phyloP scores from a whole-genome alignment of 441 rosid species.

The Croton setiger region DNA sequence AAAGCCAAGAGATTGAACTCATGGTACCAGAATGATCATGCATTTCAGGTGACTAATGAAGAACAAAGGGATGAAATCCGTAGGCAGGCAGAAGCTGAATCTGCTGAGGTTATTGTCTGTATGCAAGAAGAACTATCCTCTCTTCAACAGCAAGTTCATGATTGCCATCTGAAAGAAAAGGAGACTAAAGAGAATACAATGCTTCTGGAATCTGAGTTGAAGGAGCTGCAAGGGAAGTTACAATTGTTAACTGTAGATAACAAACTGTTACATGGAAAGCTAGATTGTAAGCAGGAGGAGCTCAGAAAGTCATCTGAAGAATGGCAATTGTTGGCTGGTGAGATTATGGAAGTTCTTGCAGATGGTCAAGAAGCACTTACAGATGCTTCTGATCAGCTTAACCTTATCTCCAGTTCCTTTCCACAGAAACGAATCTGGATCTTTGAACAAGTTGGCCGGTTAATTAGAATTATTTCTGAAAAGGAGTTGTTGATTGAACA shows the following conservation, averaged over 20 bases:
- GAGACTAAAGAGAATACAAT: constrained; percentile 40
- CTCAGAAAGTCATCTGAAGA: constrained; percentile 56
- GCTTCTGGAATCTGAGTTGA: constrained; percentile 51
- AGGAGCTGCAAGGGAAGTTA: constrained; percentile 54
- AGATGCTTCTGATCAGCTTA: constrained; percentile 76
- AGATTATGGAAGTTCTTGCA: constrained; percentile 71
- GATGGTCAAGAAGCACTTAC: constrained; percentile 68
- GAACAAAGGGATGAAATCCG: constrained; percentile 75
- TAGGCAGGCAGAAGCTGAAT: constrained; percentile 91
- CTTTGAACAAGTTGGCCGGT: constrained; percentile 76
- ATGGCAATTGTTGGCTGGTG: constrained; percentile 74
- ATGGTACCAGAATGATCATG: constrained; percentile 62
- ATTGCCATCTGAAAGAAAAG: constrained; percentile 67
- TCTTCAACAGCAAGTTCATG: constrained; percentile 80
- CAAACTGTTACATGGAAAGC: constrained; percentile 44
- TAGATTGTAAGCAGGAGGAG: constrained; percentile 61
- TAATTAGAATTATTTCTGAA: constrained; percentile 62
- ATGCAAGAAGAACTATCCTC: constrained; percentile 88
- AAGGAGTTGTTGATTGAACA: constrained; percentile 79
- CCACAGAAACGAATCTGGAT: constrained; percentile 89
- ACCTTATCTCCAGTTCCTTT: constrained; percentile 59
- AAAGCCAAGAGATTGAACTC: constrained; percentile 75
- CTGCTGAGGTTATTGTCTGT: constrained; percentile 91
- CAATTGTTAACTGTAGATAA: constrained; percentile 53
- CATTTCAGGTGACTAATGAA: constrained; percentile 63